Conservation (phyloP, 1,284 basidiomycete species). For the Cutaneotrichosporon cutaneum region DNA sequence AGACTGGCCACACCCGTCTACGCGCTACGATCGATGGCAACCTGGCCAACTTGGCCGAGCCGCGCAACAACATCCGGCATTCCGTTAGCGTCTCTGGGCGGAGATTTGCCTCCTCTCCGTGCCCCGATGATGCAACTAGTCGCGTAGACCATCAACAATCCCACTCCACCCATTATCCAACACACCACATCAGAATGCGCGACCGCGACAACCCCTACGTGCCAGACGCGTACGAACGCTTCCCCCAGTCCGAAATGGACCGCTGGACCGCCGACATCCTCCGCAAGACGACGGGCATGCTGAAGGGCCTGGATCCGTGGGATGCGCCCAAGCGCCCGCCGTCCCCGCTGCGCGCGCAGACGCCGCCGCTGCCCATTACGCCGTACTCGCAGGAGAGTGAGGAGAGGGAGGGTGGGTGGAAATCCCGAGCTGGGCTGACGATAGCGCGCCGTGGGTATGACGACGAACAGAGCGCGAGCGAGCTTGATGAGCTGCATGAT, state of each 20-base stretch:
- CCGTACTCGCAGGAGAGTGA: not conserved
- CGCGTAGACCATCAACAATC: not conserved
- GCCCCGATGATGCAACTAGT: not conserved
- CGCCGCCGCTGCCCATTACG: not conserved
- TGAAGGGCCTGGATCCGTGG: conserved; percentile 17
- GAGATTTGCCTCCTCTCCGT: not conserved
- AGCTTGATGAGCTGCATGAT: not conserved
- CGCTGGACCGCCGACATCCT: conserved; percentile 37
- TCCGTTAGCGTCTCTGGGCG: too few species aligned
- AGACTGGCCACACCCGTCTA: too few species aligned
- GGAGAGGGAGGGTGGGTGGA: not conserved
- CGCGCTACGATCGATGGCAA: too few species aligned
- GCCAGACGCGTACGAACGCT: conserved; percentile 33
- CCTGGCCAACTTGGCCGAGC: too few species aligned
- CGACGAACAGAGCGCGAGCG: not conserved
- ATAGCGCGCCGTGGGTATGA: not conserved
- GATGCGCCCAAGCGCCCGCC: conserved; percentile 16
- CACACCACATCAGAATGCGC: not conserved
- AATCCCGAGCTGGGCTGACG: not conserved
- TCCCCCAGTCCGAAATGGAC: conserved; percentile 27
- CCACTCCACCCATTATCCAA: not conserved
- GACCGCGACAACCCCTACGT: conserved; percentile 2
- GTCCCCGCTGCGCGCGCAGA: conserved; percentile 9
- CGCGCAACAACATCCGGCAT: too few species aligned
- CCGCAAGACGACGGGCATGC: conserved; percentile 33